Percentiles rank a stretch among this genome's conserved stretches.
phyloP scores from a whole-genome alignment of 495 filamentous ascomycete genomes.

The Penicillium lividum region DNA sequence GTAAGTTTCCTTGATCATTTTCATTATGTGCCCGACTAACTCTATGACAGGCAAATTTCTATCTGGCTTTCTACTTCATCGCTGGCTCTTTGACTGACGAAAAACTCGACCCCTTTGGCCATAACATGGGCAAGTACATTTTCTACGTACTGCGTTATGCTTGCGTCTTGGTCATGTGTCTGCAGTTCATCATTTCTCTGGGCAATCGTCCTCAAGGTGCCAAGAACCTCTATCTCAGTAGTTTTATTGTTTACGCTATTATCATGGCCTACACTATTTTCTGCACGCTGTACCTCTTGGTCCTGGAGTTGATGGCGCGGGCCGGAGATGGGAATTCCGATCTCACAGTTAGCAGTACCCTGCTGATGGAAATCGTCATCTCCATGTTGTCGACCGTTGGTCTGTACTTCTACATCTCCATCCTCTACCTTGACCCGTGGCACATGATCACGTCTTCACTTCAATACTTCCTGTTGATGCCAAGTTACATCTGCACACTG shows the following conservation, averaged over 20 bases:
- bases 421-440: slow-evolving; percentile 97
- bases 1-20: slow-evolving; percentile 35
- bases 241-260: slow-evolving; percentile 82
- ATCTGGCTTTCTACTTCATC: slow-evolving; percentile 98
- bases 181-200: slow-evolving; percentile 97
- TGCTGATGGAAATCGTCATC: slow-evolving; percentile 93
- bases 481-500: slow-evolving; percentile 92
- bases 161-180: slow-evolving; percentile 82
- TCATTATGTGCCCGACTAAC: background rate
- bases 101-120: slow-evolving; percentile 83
- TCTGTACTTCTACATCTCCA: slow-evolving; percentile 93
- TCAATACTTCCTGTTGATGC: slow-evolving; percentile 94
- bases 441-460: slow-evolving; percentile 94
- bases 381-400: slow-evolving; percentile 87
- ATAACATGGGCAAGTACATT: slow-evolving; percentile 78
- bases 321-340: slow-evolving; percentile 35
- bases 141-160: slow-evolving; percentile 85
- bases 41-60: slow-evolving; percentile 79
- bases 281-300: slow-evolving; percentile 80
- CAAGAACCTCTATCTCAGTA: slow-evolving; percentile 83
- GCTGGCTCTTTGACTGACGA: slow-evolving; percentile 87
- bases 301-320: slow-evolving; percentile 67
- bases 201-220: slow-evolving; percentile 96
- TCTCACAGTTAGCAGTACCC: slow-evolving; percentile 72
- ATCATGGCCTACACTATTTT: slow-evolving; percentile 98